These are phyloP conservation scores for Kalmusia sp. DNA, from an alignment of 2,329 filamentous ascomycete genomes.

Conservation along the genomic window DNA sequence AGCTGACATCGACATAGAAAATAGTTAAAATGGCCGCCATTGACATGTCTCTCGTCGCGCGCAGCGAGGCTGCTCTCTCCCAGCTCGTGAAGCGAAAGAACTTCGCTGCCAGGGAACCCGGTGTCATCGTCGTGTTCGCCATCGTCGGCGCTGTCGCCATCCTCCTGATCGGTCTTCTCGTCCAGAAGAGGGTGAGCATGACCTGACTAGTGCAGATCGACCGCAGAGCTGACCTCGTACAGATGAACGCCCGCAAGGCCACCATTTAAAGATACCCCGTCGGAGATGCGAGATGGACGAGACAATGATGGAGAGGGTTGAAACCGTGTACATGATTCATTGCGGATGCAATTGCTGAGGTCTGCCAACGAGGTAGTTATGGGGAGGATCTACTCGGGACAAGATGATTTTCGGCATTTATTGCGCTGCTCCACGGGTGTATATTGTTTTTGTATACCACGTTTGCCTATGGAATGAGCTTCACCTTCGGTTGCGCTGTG, in stretches of 20 bases:
- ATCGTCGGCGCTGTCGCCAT: slow-evolving; percentile 64
- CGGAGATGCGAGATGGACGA: slow-evolving; percentile 3
- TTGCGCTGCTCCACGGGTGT: slow-evolving; percentile 2
- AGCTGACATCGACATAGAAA: slow-evolving; percentile 28
- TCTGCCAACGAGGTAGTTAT: slow-evolving; percentile 1
- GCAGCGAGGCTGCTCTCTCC: slow-evolving; percentile 45
- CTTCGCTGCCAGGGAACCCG: slow-evolving; percentile 64
- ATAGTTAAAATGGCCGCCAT: slow-evolving; percentile 45
- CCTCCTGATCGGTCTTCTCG: slow-evolving; percentile 59
- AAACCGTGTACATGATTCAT: slow-evolving; percentile 6
- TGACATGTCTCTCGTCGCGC: slow-evolving; percentile 45
- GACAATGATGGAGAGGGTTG: neutral
- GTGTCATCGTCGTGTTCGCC: slow-evolving; percentile 68
- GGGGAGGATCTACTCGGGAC: slow-evolving; percentile 7
- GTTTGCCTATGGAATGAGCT: slow-evolving; percentile 15
- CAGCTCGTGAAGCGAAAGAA: slow-evolving; percentile 62
- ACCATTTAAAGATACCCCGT: slow-evolving; percentile 18
- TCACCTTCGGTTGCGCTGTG: slow-evolving; percentile 30
- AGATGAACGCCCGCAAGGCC: slow-evolving; percentile 15
- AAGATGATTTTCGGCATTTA: slow-evolving; percentile 8
- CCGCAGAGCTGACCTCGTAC: neutral
- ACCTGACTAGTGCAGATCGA: neutral
- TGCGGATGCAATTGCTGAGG: neutral
- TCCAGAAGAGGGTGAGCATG: slow-evolving; percentile 53
- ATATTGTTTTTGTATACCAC: slow-evolving; percentile 20